Conservation (phyloP, 371 early-diverging fungal genomes). For the Cladochytrium tenue region DNA sequence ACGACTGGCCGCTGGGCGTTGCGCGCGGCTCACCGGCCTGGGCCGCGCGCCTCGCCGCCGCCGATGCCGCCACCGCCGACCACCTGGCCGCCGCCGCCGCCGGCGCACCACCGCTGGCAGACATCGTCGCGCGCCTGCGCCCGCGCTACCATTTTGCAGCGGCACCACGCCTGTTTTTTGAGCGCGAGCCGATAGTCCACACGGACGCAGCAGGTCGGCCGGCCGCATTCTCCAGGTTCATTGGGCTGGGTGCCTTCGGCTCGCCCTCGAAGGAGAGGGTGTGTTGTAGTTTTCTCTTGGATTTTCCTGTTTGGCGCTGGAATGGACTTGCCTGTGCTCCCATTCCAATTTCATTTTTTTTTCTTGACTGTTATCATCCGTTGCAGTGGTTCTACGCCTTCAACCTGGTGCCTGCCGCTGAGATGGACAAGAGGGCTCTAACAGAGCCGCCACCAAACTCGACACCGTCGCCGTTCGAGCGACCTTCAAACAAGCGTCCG, state of each 20-base stretch:
- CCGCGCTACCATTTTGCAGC: conserved; percentile 89
- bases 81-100: conserved; percentile 23
- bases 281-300: not conserved
- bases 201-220: conserved; percentile 58
- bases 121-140: conserved; percentile 55
- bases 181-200: conserved; percentile 88
- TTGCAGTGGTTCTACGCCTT: conserved; percentile 95
- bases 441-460: conserved; percentile 49
- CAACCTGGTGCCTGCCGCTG: conserved; percentile 71
- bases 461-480: conserved; percentile 66
- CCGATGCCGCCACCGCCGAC: conserved; percentile 4
- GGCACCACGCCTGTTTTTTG: conserved; percentile 84
- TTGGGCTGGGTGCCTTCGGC: conserved; percentile 75
- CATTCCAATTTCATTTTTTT: conserved; percentile 1
- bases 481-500: conserved; percentile 13
- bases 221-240: conserved; percentile 80
- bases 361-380: conserved; percentile 10
- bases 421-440: conserved; percentile 44
- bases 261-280: conserved; percentile 59
- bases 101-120: conserved; percentile 48
- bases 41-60: too few species aligned
- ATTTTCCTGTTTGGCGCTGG: conserved; percentile 8
- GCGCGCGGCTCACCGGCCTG: conserved; percentile 19
- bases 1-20: conserved; percentile 76
- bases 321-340: not conserved